phyloP scores from a whole-genome alignment of 805 yeast genomes.

The Isabelozyma pseudorhagii region DNA sequence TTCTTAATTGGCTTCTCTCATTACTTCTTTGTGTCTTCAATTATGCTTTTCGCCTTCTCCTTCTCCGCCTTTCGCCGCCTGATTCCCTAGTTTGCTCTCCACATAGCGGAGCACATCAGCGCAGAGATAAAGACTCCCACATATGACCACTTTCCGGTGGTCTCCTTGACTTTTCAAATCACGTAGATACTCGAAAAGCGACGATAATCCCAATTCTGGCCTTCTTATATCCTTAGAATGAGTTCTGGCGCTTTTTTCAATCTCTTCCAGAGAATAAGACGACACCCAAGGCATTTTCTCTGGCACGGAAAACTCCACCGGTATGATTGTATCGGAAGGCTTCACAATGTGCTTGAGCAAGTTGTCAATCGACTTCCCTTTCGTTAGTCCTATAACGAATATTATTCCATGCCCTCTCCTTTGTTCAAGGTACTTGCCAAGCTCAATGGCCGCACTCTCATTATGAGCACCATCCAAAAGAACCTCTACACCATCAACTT shows the following conservation, averaged over 20 bases:
- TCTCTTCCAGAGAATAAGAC: conserved; percentile 35
- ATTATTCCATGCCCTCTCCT: conserved; percentile 30
- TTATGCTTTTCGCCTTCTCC: neutral
- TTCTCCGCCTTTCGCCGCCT: neutral
- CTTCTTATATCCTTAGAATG: conserved; percentile 16
- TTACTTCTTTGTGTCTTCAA: too few species aligned
- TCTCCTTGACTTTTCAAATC: conserved; percentile 15
- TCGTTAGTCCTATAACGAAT: conserved; percentile 72
- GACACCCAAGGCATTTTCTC: conserved; percentile 95
- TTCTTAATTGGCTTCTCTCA: too few species aligned
- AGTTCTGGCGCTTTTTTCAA: conserved; percentile 22
- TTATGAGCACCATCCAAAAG: conserved; percentile 94
- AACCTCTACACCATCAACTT: conserved; percentile 20
- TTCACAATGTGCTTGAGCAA: conserved; percentile 47
- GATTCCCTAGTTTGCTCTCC: neutral
- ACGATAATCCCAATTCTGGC: conserved; percentile 6
- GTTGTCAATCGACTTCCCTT: conserved; percentile 59
- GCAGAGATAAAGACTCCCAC: conserved; percentile 43
- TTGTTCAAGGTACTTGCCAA: conserved; percentile 48
- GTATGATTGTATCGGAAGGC: conserved; percentile 53
- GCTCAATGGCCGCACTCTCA: conserved; percentile 74
- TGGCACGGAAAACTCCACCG: conserved; percentile 64
- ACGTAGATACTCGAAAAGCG: conserved; percentile 10
- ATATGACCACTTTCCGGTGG: conserved; percentile 29
- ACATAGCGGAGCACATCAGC: conserved; percentile 31